Evolutionary conservation across 1,284 basidiomycete species (phyloP), one percentile per base, ranked within the genome.

Genomic region (Xanthoconium separans): DNA sequence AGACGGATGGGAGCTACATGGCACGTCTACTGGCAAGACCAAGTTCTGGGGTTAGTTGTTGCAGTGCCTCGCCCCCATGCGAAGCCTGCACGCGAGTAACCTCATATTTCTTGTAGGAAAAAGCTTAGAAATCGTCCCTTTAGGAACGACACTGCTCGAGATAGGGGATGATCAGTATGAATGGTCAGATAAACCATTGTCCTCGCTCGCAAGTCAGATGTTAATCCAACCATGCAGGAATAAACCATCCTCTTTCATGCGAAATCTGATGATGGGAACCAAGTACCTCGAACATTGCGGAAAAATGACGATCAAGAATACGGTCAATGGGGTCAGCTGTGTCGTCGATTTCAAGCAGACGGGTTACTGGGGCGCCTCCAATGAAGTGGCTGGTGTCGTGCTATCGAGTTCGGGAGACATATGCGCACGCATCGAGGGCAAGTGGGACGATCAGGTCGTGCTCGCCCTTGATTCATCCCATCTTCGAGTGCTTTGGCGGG

Each of bases 271-370:
- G 82, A 86, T 92, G 70, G 93, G 93, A 22, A 89, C 89, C 18
- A 94, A 94, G 65, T 95, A 95, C 69, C 79, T 95, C 36, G 93
- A 95, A 70, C 85, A 93, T 69, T 76, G 81, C 56, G 84, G 92
- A 58, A 80, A 85, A 69, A 82, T 92, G 81, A 79, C 77, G 20
- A 84, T 95, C 44, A 80, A 81, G 58, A 91, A 91, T 60, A 75
- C 70, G 3, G 73, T 73, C 20, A 80, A 78, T 16, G 75, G 79
- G 12, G 73, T 74, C 27, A 80, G 77, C 30, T 92, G 89, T 61
- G 75, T 83, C 13, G 69, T 94, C 20, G 87, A 91, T 44, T 95
- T 95, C 77, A 93, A 93, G 65, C 90, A 90, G 65, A 84, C 83
- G 44, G 87, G 88, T 15, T 92, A 91, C 70, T 92, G 88, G 83